Evolutionary conservation across 169 alveolate genomes (phyloP), one percentile per base, ranked within the genome.

Genomic region (Cryptosporidium ryanae): DNA sequence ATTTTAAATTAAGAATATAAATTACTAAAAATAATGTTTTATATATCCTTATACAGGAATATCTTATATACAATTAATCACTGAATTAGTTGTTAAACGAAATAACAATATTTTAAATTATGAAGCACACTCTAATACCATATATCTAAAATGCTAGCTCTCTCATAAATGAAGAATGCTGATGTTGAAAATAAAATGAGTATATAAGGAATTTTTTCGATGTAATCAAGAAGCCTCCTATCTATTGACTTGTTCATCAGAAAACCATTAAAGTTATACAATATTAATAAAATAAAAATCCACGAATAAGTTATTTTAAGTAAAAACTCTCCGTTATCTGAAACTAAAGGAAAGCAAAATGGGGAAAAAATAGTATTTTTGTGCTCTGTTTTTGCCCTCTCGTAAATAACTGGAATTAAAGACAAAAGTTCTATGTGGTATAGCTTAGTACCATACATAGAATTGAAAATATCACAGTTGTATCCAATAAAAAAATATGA

Each of bases 401-500:
- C 55, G 52, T 68, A 68, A 17, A 68, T 10, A 27, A 68, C 32
- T 17, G 83, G 83, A 12, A 68, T 23, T 18, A 68, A 43, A 25
- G 55, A 46, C n/a, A 68, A 29, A n/a, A 68, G 12, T 17, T 68
- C 83, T 43, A 68, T 10, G 8, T 50, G 55, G 52, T 68, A 68
- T 23, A n/a, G 29, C 52, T 49, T 64, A 13, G 52, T n/a, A 49
- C 34, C 55, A 49, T 23, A 27, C n/a, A 27, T 25, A 5, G 50
- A 68, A 4, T 68, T 64, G 38, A 48, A 31, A 68, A 68, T 23
- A 31, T 49, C 66, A 38, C 50, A 21, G 1, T 64, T 68, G 23
- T 49, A 68, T 5, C 83, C 83, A 32, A 65, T 49, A 10, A 68
- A 68, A 68, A 50, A 68, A 29, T 68, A 68, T 17, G 43, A 13